Evolutionary conservation across 129 eudicot genomes (phyloP).

Genomic region (Artemisia tridentata): DNA sequence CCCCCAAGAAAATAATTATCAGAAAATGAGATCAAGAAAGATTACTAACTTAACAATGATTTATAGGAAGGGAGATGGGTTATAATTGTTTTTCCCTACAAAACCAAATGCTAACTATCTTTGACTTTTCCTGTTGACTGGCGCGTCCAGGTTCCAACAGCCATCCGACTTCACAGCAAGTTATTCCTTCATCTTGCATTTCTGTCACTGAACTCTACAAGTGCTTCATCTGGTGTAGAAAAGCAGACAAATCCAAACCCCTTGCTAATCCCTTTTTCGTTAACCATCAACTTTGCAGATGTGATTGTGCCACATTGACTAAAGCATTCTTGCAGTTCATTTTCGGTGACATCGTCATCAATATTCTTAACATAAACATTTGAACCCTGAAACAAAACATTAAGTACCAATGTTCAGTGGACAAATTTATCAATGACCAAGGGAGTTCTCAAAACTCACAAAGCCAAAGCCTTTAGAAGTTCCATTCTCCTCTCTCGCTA

Average conservation of each 20-base stretch:
- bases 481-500: constrained; percentile 66
- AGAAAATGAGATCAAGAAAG: too few relatives aligned
- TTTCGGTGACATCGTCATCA: constrained; percentile 63
- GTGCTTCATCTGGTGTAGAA: constrained; percentile 77
- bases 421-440: not conserved
- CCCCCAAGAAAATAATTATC: too few relatives aligned
- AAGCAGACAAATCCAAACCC: constrained; percentile 96
- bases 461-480: constrained; percentile 88
- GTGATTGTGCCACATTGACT: constrained; percentile 83
- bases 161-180: constrained; percentile 86
- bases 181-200: constrained; percentile 39
- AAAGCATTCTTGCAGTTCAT: constrained; percentile 62
- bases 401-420: not conserved
- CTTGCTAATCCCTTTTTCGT: constrained; percentile 70
- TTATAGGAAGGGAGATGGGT: too few relatives aligned
- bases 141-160: constrained; percentile 54
- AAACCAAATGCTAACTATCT: too few relatives aligned
- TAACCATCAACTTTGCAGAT: constrained; percentile 72
- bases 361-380: constrained; percentile 85
- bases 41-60: too few relatives aligned
- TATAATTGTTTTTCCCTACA: too few relatives aligned
- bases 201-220: constrained; percentile 73
- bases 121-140: too few relatives aligned
- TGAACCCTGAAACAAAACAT: constrained; percentile 51
- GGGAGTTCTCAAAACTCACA: constrained; percentile 61